These are phyloP conservation scores for Epichloe gansuensis DNA, from an alignment of 2,329 filamentous ascomycete genomes.

Conservation along the genomic window DNA sequence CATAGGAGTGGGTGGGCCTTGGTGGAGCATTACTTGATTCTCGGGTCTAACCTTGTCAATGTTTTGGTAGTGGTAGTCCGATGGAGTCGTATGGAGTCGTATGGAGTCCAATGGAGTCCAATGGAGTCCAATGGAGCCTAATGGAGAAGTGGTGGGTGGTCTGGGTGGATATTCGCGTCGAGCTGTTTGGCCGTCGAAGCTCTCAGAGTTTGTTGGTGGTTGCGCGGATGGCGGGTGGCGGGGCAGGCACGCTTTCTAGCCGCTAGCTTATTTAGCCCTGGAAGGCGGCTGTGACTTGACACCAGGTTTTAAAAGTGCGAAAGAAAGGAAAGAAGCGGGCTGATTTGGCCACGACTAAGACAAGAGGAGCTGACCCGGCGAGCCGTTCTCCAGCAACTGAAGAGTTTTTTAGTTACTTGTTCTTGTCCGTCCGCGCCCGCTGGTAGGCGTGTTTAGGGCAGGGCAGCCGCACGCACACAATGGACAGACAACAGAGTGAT, in stretches of 20 bases:
- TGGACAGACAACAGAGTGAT: background rate
- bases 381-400: background rate
- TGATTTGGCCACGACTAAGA: background rate
- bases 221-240: constrained; percentile 2
- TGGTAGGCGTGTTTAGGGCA: background rate
- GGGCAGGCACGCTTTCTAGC: background rate
- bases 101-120: too few species aligned
- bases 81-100: too few species aligned
- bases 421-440: background rate
- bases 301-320: background rate
- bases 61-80: too few species aligned
- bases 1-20: background rate
- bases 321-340: background rate
- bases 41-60: background rate
- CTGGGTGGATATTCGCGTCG: background rate
- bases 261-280: background rate
- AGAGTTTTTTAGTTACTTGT: background rate
- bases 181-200: background rate
- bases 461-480: background rate
- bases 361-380: background rate
- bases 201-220: background rate
- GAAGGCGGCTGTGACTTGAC: constrained; percentile 2
- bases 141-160: too few species aligned
- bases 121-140: too few species aligned
- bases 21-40: background rate